Percentiles rank a stretch among this genome's conserved stretches.
Evolutionary conservation across 495 filamentous ascomycete genomes (phyloP).

Genomic region (Podospora bellae-mahoneyi): DNA sequence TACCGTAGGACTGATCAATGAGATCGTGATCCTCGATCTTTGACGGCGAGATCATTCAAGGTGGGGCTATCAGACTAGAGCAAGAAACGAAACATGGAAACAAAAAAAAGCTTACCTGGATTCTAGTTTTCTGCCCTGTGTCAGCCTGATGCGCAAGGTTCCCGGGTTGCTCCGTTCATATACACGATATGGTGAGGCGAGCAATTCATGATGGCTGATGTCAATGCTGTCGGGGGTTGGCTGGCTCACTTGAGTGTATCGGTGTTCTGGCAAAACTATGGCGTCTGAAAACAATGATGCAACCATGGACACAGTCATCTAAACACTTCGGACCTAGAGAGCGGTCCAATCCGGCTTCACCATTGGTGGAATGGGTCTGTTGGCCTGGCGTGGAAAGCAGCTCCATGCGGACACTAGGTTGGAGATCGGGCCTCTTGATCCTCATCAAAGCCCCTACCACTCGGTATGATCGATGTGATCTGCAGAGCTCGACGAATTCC

Average conservation of each 20-base stretch:
- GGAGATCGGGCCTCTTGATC: neutral
- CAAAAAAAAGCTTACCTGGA: neutral
- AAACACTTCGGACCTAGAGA: neutral
- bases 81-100: constrained; percentile 1
- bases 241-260: neutral
- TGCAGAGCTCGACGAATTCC: neutral
- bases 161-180: neutral
- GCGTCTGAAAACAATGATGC: neutral
- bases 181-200: neutral
- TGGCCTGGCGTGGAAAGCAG: neutral
- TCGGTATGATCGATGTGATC: neutral
- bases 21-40: neutral
- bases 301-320: neutral
- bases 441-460: neutral
- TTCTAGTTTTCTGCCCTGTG: neutral
- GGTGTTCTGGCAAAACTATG: neutral
- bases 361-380: neutral
- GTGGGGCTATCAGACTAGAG: neutral
- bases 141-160: neutral
- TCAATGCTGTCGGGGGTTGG: neutral
- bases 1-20: constrained; percentile 4
- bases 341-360: neutral
- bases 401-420: neutral
- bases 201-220: constrained; percentile 1
- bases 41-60: neutral